phyloP scores from a whole-genome alignment of 2,329 filamentous ascomycete species.

The Aspergillus alliaceus region DNA sequence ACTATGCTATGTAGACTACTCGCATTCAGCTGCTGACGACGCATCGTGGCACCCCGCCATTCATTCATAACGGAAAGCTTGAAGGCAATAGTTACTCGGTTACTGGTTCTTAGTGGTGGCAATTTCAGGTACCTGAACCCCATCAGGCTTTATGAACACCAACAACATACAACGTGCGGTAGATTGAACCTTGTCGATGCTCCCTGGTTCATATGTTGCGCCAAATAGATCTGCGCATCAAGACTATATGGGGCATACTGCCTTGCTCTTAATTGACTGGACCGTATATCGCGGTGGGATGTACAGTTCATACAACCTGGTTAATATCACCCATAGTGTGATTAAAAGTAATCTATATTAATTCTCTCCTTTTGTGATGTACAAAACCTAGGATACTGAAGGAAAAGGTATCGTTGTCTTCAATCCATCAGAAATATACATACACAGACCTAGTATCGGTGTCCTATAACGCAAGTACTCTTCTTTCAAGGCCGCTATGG shows the following conservation, averaged over 20 bases:
- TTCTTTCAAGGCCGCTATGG: too few relatives aligned
- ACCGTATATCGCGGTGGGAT: too few relatives aligned
- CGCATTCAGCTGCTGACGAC: neutral
- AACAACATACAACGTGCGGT: neutral
- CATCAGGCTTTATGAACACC: neutral
- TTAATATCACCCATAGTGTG: neutral
- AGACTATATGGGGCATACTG: neutral
- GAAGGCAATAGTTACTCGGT: slow-evolving; percentile 3
- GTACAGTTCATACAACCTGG: too few relatives aligned
- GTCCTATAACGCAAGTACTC: too few relatives aligned
- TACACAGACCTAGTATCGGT: neutral
- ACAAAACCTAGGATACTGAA: too few relatives aligned
- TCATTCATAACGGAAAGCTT: neutral
- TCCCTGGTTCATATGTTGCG: neutral
- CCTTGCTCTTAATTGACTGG: neutral
- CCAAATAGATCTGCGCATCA: neutral
- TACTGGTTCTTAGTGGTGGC: neutral
- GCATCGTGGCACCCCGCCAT: neutral
- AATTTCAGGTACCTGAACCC: neutral
- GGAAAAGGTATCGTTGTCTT: neutral
- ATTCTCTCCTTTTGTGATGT: too few relatives aligned
- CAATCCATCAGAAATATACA: neutral
- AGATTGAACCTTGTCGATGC: neutral
- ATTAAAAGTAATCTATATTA: too few relatives aligned
- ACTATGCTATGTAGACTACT: neutral